Evolutionary conservation across 495 filamentous ascomycete species (phyloP).

Genomic region (Lasiosphaeria hispida): DNA sequence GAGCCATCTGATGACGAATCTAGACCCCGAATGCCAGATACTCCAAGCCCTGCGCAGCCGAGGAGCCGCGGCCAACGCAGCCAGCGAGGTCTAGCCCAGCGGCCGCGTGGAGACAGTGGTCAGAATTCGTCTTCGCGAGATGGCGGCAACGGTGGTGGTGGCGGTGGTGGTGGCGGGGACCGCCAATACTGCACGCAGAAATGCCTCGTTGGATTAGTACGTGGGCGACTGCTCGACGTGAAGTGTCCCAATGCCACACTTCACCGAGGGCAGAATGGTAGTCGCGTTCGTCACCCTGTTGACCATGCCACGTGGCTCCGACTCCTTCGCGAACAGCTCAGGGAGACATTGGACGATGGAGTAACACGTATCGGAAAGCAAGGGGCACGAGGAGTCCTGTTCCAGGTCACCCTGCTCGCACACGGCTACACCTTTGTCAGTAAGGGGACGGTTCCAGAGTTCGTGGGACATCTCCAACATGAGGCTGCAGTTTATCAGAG

Average conservation of each 20-base stretch:
- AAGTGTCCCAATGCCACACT: conserved; percentile 42
- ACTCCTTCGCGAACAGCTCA: conserved; percentile 28
- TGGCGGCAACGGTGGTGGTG: no score
- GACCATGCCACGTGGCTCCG: conserved; percentile 10
- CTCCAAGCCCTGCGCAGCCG: no score
- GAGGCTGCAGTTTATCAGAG: conserved; percentile 41
- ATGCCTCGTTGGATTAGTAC: conserved; percentile 45
- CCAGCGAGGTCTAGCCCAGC: neutral
- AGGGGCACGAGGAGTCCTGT: conserved; percentile 34
- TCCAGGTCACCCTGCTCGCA: conserved; percentile 38
- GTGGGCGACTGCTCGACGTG: conserved; percentile 33
- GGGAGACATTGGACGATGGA: conserved; percentile 21
- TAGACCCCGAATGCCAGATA: no score
- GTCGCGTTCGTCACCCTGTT: conserved; percentile 14
- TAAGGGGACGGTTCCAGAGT: conserved; percentile 42
- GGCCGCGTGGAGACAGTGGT: no score
- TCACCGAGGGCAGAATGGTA: conserved; percentile 27
- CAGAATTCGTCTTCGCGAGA: no score
- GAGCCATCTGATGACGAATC: no score
- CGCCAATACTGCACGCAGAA: conserved; percentile 44
- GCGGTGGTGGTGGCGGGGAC: no score
- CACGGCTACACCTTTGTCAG: conserved; percentile 49
- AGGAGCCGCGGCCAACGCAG: no score
- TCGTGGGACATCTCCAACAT: conserved; percentile 37
- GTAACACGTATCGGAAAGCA: conserved; percentile 13